Evolutionary conservation across 2,329 filamentous ascomycete species (phyloP).

Genomic region (Zarea fungicola): DNA sequence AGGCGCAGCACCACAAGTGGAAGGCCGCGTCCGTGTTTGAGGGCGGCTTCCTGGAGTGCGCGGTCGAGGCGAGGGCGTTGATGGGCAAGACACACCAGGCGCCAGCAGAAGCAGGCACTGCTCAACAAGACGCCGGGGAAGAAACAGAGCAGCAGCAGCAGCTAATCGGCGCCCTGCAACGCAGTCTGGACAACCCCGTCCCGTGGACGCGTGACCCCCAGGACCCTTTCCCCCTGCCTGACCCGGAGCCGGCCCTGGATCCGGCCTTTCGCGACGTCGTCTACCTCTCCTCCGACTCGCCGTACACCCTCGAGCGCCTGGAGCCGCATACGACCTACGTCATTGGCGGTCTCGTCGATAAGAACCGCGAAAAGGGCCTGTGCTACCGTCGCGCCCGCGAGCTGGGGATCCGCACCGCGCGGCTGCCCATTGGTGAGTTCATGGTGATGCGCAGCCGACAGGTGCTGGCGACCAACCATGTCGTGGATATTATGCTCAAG

Average conservation of each 20-base stretch:
- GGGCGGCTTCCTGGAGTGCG: slow-evolving; percentile 67
- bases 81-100: slow-evolving; percentile 51
- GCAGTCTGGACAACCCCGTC: slow-evolving; percentile 24
- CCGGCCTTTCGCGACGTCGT: slow-evolving; percentile 51
- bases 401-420: slow-evolving; percentile 77
- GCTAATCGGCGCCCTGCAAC: slow-evolving; percentile 53
- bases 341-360: slow-evolving; percentile 90
- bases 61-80: slow-evolving; percentile 56
- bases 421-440: slow-evolving; percentile 90
- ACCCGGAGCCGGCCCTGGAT: slow-evolving; percentile 27
- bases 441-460: slow-evolving; percentile 83
- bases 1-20: slow-evolving; percentile 71
- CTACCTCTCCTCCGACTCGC: slow-evolving; percentile 90
- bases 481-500: slow-evolving; percentile 90
- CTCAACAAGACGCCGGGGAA: not conserved
- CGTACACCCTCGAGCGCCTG: slow-evolving; percentile 73
- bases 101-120: no score
- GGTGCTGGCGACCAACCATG: slow-evolving; percentile 90
- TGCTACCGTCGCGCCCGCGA: slow-evolving; percentile 79
- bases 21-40: slow-evolving; percentile 69
- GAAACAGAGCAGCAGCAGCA: slow-evolving; percentile 35
- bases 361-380: slow-evolving; percentile 91
- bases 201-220: slow-evolving; percentile 28
- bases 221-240: slow-evolving; percentile 29
- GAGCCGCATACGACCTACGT: slow-evolving; percentile 89